A percentile compares a stretch with the other conserved stretches of the same genome.
These are phyloP conservation scores for Multifurca ochricompacta DNA, from an alignment of 768 basidiomycete genomes.

Conservation along the genomic window DNA sequence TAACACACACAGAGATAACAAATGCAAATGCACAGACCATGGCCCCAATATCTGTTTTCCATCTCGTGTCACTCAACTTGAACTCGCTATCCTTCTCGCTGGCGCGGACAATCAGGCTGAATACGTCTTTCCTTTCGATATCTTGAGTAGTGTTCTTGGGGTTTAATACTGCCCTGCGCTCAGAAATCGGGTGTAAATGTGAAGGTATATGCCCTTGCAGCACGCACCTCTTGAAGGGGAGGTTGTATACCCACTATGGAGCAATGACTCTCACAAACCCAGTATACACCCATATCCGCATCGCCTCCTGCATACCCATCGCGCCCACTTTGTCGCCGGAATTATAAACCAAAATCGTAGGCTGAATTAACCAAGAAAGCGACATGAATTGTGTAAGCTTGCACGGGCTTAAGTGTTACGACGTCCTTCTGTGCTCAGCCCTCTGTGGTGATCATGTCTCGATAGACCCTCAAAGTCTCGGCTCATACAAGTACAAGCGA, in stretches of 20 bases:
- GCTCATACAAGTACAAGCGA: conserved; percentile 22
- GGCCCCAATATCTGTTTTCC: conserved; percentile 21
- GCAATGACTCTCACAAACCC: neutral
- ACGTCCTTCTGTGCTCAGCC: conserved; percentile 12
- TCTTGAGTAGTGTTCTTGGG: neutral
- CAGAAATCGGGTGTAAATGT: conserved; percentile 5
- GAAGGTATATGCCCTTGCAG: too few relatives aligned
- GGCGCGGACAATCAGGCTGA: conserved; percentile 19
- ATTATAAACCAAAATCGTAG: conserved; percentile 21
- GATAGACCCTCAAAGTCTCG: conserved; percentile 19
- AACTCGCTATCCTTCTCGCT: conserved; percentile 11
- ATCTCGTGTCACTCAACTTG: conserved; percentile 11
- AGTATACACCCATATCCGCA: conserved; percentile 1
- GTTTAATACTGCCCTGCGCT: conserved; percentile 12
- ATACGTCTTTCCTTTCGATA: conserved; percentile 9
- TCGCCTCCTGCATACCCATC: conserved; percentile 11
- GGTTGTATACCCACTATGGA: conserved; percentile 10
- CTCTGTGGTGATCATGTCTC: conserved; percentile 17
- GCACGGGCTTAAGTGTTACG: conserved; percentile 7
- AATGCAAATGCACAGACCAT: conserved; percentile 9
- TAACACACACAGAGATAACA: neutral
- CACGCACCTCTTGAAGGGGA: conserved; percentile 2
- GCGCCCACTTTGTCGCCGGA: neutral
- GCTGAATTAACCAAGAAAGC: conserved; percentile 20
- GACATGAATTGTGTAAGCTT: conserved; percentile 19